Conservation (phyloP, 257 asterid species). For the Capsicum baccatum region DNA sequence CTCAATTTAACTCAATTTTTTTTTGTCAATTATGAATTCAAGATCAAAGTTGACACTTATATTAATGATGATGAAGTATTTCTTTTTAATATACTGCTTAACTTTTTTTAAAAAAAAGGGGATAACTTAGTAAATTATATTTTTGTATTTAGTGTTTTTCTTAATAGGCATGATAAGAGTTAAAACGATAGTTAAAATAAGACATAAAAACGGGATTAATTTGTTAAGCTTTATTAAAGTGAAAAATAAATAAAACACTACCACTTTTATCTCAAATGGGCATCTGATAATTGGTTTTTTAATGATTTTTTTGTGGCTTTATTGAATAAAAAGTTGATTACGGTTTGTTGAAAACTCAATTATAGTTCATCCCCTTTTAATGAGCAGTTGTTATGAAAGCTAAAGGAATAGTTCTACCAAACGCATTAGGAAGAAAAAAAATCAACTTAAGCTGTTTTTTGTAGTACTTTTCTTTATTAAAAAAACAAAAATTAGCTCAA, state of each 20-base stretch:
- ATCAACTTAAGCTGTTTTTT: not conserved
- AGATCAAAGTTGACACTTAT: not conserved
- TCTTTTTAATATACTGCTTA: not conserved
- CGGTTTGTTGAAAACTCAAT: not conserved
- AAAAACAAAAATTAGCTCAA: not conserved
- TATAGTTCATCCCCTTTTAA: not conserved
- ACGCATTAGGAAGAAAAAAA: not conserved
- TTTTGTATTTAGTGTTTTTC: not conserved
- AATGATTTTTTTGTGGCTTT: not conserved
- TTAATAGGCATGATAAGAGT: not conserved
- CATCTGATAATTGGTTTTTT: not conserved
- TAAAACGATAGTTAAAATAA: not conserved
- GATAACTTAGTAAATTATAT: not conserved
- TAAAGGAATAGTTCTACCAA: conserved; percentile 22
- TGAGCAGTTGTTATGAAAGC: conserved; percentile 14
- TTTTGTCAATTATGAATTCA: not conserved
- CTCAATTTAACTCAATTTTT: not conserved
- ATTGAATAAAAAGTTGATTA: not conserved
- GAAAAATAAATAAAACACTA: not conserved
- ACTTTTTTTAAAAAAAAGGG: not conserved
- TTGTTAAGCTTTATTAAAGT: not conserved
- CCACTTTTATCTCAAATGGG: not conserved
- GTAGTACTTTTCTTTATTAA: not conserved
- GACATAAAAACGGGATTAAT: not conserved
- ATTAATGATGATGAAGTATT: not conserved